Evolutionary conservation across 345 rosid species (phyloP), one percentile per base, ranked within the genome.

Genomic region (Rhizophora mangle): DNA sequence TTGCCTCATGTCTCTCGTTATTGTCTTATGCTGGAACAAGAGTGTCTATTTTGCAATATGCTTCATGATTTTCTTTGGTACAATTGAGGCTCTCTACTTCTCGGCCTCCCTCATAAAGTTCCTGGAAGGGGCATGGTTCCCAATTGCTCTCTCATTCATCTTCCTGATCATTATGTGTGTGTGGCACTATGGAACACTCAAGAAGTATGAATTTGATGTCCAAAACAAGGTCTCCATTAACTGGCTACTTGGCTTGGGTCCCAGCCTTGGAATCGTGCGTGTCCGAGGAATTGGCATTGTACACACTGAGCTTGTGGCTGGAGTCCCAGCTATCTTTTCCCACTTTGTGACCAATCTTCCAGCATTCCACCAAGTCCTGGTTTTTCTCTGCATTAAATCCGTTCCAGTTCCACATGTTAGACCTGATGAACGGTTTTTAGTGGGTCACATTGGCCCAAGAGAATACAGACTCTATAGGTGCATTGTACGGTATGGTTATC

Each of bases 91-190:
- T 39, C 93, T 96, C 63, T 96, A 92, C 89, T 92, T 96, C 82
- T 82, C 99, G 0, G 98, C 99, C 60, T 86, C 98, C 29, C 84
- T 96, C 16, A 85, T 87, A 81, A 96, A 96, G 83, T 92, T 96
- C 82, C 84, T 85, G 0, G 96, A 96, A 82, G 99, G 99, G 15
- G 99, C 98, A 20, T 96, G 99, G 99, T 97, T 96, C 6, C 99
- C 99, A 0, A 80, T 92, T n/a, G 98, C 92, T 16, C 89, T 96
- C 55, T 81, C 98, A 6, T 76, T 90, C 60, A 67, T 84, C 75
- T 92, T 92, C 86, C 84, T 96, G 60, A 53, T 86, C 27, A 68
- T 83, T 62, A 96, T 96, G 99, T 90, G 89, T 62, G 81, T 84
- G 22, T 96, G 99, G 99, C 97, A 89, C 80, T 96, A 84, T 36